Evolutionary conservation across 176 grass and related monocot species (phyloP).

Genomic region (Bolboschoenus planiculmis): DNA sequence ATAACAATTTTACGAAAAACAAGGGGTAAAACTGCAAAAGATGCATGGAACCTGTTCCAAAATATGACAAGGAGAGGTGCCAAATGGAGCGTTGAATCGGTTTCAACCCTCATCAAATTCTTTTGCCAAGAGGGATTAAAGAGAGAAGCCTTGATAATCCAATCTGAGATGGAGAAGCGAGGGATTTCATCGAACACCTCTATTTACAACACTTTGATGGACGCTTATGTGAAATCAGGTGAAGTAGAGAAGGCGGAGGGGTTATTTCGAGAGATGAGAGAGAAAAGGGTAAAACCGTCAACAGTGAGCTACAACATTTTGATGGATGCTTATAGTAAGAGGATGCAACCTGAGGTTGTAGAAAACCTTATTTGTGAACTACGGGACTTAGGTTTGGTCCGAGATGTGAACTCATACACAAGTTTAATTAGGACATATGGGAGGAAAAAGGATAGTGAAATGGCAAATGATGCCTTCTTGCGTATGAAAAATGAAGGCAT

Average conservation of each 20-base stretch:
- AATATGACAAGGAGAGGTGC: slow-evolving; percentile 68
- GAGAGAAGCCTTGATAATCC: slow-evolving; percentile 82
- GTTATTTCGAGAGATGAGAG: slow-evolving; percentile 75
- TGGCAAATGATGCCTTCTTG: slow-evolving; percentile 72
- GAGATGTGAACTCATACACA: slow-evolving; percentile 63
- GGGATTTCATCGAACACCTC: slow-evolving; percentile 54
- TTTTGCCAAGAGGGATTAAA: slow-evolving; percentile 73
- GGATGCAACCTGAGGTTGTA: slow-evolving; percentile 73
- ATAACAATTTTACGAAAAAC: slow-evolving; percentile 58
- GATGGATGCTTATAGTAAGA: slow-evolving; percentile 86
- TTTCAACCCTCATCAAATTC: slow-evolving; percentile 50
- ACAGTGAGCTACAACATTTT: slow-evolving; percentile 72
- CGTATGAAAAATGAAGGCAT: slow-evolving; percentile 69
- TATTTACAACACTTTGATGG: slow-evolving; percentile 66
- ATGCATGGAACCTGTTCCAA: slow-evolving; percentile 86
- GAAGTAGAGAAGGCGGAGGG: slow-evolving; percentile 82
- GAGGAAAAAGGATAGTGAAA: slow-evolving; percentile 63
- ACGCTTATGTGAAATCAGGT: slow-evolving; percentile 53
- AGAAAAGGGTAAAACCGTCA: slow-evolving; percentile 55
- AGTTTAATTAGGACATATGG: slow-evolving; percentile 77
- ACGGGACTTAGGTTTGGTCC: slow-evolving; percentile 49
- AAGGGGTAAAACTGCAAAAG: slow-evolving; percentile 49
- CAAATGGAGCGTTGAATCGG: slow-evolving; percentile 62
- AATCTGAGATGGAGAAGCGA: slow-evolving; percentile 81
- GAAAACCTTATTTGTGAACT: slow-evolving; percentile 62